phyloP scores from a whole-genome alignment of 495 filamentous ascomycete genomes.

The Penicillium soppii region DNA sequence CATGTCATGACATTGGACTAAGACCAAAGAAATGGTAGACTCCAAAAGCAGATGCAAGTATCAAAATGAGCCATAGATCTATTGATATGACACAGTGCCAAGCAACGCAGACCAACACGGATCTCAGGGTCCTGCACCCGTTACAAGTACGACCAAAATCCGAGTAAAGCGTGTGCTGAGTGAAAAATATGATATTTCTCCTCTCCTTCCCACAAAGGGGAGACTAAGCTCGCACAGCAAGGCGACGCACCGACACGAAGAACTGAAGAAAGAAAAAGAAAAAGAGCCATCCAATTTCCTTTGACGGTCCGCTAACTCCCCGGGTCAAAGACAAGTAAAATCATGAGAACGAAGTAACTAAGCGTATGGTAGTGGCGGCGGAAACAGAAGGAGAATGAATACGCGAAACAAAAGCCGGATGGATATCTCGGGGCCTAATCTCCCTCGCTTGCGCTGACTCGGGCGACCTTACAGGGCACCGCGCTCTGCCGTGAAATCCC shows the following conservation, averaged over 20 bases:
- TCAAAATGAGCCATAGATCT: too few relatives aligned
- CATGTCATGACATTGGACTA: too few relatives aligned
- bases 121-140: background rate
- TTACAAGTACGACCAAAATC: too few relatives aligned
- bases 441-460: background rate
- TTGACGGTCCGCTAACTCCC: constrained; percentile 24
- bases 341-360: constrained; percentile 2
- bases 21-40: too few relatives aligned
- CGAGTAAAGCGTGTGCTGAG: background rate
- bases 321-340: constrained; percentile 9
- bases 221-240: background rate
- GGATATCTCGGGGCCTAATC: background rate
- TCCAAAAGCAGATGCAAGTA: too few relatives aligned
- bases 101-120: constrained; percentile 2
- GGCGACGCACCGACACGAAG: background rate
- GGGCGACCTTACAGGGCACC: constrained; percentile 31
- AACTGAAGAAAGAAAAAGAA: constrained; percentile 1
- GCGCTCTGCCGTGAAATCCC: constrained; percentile 71
- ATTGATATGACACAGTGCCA: too few relatives aligned
- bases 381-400: constrained; percentile 6
- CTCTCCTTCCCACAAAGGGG: background rate
- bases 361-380: background rate
- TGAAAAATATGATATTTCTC: constrained; percentile 2
- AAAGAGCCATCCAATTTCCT: constrained; percentile 18
- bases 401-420: background rate